Evolutionary conservation across 2,329 filamentous ascomycete genomes (phyloP), one percentile per base, ranked within the genome.

Genomic region (Taxawa tesnikishii): DNA sequence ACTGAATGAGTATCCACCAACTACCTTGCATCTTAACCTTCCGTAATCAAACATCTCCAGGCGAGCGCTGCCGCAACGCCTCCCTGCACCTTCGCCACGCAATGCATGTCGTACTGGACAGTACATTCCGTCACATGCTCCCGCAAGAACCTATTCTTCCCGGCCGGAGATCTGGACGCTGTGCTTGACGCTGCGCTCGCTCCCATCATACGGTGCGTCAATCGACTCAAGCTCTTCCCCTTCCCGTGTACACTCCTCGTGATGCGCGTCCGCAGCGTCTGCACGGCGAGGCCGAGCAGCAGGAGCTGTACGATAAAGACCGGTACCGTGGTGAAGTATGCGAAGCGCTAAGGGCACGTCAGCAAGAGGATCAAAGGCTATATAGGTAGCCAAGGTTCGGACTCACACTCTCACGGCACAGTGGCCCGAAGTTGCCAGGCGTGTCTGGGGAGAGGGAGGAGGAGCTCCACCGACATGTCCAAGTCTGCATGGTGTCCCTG

Each of bases 321-420:
- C 0, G 55, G 48, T 14, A 64, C 51, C 1, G 57, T 58, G 14
- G 57, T 55, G 40, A 58, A 63, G 26, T 59, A 53, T 10, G 61
- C 57, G 45, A 65, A 64, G 40, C 53, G 54, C 54, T 59, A 12
- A 31, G 14, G 29, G n/a, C 15, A n/a, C 15, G 13, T 16, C 13
- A 32, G 15, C 8, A 13, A 13, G 15, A 26, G 21, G 18, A 26
- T n/a, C 11, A 26, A 15, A 25, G 21, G n/a, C 11, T 15, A 15
- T 25, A 19, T 12, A 15, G 26, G 24, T 15, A 26, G 16, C 21
- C 12, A 4, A 13, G 6, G 8, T 15, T 6, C 4, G 21, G 10
- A 47, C 54, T 36, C 41, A 59, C 55, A 30, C 57, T 62, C 40
- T 64, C 51, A 6, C 47, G 41, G 41, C 62, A 65, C 15, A 65